A percentile compares a stretch with the other conserved stretches of the same genome.
Evolutionary conservation across 345 rosid species (phyloP).

Genomic region (Populus simonii): DNA sequence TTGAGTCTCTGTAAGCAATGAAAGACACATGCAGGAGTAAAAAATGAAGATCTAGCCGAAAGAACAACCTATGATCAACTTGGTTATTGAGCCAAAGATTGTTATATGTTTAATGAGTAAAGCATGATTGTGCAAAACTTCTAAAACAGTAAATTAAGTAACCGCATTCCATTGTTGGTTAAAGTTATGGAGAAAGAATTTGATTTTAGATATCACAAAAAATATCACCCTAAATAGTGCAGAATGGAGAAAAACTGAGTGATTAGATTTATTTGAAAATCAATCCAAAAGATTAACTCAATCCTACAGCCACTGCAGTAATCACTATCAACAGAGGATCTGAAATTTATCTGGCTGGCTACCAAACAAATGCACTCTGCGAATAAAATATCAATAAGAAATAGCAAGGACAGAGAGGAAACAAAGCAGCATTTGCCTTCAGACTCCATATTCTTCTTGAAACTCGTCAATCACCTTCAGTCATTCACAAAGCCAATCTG

Average conservation of each 20-base stretch:
- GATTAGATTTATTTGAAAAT: no score
- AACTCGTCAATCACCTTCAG: not conserved
- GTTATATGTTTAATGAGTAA: not conserved
- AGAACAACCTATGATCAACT: not conserved
- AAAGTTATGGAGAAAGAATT: no score
- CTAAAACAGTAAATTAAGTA: no score
- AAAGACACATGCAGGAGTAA: not conserved
- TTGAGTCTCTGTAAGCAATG: not conserved
- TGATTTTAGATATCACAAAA: no score
- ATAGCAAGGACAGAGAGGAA: not conserved
- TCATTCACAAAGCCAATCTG: not conserved
- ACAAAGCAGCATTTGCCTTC: not conserved
- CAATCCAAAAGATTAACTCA: not conserved
- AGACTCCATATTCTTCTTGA: not conserved
- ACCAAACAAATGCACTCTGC: not conserved
- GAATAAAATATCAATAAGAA: not conserved
- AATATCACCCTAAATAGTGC: not conserved
- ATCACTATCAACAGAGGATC: not conserved
- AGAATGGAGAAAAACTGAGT: not conserved
- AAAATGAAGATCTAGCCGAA: not conserved
- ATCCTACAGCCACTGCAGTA: not conserved
- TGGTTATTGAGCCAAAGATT: not conserved
- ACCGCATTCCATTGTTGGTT: not conserved
- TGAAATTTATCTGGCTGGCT: not conserved
- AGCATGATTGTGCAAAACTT: not conserved